Percentiles rank a stretch among this genome's conserved stretches.
These are phyloP conservation scores for Chytridiales sp. DNA, from an alignment of 371 early-diverging fungal genomes.

Conservation along the genomic window DNA sequence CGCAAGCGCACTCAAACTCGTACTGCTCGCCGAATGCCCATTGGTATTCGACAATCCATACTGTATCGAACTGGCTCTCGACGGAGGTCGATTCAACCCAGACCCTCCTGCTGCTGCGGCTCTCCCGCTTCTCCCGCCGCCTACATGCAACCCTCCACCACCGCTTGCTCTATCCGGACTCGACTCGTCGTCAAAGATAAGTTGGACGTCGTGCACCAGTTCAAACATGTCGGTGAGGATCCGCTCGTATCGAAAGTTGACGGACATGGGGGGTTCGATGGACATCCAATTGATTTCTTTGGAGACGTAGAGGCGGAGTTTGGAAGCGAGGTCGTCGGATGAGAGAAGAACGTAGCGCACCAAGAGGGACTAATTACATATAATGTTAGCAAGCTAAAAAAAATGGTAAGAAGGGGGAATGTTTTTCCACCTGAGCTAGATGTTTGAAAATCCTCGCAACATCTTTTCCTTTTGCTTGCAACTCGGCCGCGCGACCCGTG, in stretches of 20 bases:
- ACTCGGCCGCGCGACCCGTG: slow-evolving; percentile 1
- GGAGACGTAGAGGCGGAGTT: neutral
- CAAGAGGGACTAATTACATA: neutral
- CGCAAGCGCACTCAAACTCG: no score
- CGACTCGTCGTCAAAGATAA: neutral
- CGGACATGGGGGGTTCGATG: neutral
- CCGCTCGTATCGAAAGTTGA: neutral
- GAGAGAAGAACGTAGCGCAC: neutral
- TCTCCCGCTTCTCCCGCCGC: no score
- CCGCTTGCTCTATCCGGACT: neutral
- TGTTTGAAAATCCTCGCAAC: slow-evolving; percentile 9
- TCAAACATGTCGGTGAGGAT: neutral
- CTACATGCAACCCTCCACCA: no score
- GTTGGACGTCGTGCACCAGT: neutral
- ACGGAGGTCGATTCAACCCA: no score
- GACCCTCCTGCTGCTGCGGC: no score
- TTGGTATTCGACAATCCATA: no score
- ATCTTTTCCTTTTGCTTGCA: slow-evolving; percentile 9
- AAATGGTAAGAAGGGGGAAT: neutral
- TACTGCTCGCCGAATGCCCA: no score
- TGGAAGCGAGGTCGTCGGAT: neutral
- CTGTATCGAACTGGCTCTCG: no score
- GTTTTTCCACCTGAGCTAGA: slow-evolving; percentile 16
- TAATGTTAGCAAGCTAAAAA: neutral
- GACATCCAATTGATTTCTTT: neutral